These are phyloP conservation scores for Skeletonema costatum DNA, from an alignment of 108 stramenopile genomes.

Conservation along the genomic window DNA sequence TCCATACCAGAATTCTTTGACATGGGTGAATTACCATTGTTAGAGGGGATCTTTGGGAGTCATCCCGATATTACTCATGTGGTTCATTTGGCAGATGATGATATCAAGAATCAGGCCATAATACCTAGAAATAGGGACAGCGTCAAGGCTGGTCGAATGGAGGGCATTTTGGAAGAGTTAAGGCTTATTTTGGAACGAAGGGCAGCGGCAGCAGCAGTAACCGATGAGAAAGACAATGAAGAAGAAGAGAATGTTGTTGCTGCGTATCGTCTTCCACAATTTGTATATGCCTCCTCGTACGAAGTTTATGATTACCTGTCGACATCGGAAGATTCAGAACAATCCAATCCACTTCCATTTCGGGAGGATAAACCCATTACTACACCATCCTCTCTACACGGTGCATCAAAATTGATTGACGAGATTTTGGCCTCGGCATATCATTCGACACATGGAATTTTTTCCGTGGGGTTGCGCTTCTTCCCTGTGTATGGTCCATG, in stretches of 20 bases:
- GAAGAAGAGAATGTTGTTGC: not conserved
- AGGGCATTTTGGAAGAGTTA: conserved; percentile 77
- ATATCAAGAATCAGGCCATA: conserved; percentile 52
- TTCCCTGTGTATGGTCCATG: conserved; percentile 91
- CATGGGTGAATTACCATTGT: conserved; percentile 70
- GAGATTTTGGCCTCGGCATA: conserved; percentile 81
- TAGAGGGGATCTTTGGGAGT: conserved; percentile 73
- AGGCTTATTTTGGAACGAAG: conserved; percentile 17
- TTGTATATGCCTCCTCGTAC: conserved; percentile 52
- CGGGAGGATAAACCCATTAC: conserved; percentile 67
- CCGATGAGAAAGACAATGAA: conserved; percentile 11
- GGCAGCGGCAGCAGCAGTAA: not conserved
- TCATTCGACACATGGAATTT: conserved; percentile 70
- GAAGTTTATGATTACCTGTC: conserved; percentile 53
- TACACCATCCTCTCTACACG: conserved; percentile 67
- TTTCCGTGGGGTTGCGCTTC: conserved; percentile 80
- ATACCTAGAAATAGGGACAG: conserved; percentile 61
- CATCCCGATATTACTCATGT: conserved; percentile 84
- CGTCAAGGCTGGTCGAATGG: conserved; percentile 78
- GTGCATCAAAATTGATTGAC: conserved; percentile 76
- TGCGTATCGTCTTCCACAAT: conserved; percentile 45
- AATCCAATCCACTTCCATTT: conserved; percentile 50
- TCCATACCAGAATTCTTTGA: conserved; percentile 88
- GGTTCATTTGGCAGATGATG: conserved; percentile 70
- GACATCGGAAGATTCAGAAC: conserved; percentile 6